Base-by-base conservation (phyloP, 345 rosid species). In the Populus deltoides region DNA sequence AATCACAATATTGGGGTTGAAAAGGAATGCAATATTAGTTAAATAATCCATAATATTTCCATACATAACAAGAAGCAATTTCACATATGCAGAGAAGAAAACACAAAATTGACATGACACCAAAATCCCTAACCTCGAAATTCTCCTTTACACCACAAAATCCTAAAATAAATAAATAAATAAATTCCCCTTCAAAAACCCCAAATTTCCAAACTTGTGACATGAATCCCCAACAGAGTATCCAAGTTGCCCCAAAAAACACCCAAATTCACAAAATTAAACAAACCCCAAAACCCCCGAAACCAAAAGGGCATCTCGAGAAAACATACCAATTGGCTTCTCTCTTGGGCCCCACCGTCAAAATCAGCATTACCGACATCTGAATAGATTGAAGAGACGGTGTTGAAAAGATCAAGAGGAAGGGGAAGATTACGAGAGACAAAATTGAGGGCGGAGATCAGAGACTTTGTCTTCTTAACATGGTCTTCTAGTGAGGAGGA, bases 371-470 rank as follows among this genome's bases (percentile, higher is more conserved):
- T 16, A 9, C 8, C 76, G 18, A 47, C 82, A 24, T 77, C 84
- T 22, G 72, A 79, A 81, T 90, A 91, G 79, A 97, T 90, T 3
- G 95, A 89, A 65, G 94, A 91, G 73, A 94, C 96, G 76, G 88
- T 62, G 78, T 84, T 77, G 81, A 87, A 81, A 33, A 97, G 86
- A 55, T 92, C 89, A 69, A 90, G 87, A 83, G 98, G 97, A 51
- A 96, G 80, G 62, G 98, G 98, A 80, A 96, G 94, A 87, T 92
- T 85, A 20, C 99, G 92, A 62, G 98, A 94, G 84, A 97, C 90
- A 81, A 89, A 86, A 78, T 87, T 91, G 77, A 97, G 93, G 73
- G 99, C 97, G 73, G 81, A 90, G 80, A 96, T 90, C 84, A 96
- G 83, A 67, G 97, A 88, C 84, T 91, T 92, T 9, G 97, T 82